These are phyloP conservation scores for Penicillium chermesinum DNA, from an alignment of 495 filamentous ascomycete species.

Conservation along the genomic window DNA sequence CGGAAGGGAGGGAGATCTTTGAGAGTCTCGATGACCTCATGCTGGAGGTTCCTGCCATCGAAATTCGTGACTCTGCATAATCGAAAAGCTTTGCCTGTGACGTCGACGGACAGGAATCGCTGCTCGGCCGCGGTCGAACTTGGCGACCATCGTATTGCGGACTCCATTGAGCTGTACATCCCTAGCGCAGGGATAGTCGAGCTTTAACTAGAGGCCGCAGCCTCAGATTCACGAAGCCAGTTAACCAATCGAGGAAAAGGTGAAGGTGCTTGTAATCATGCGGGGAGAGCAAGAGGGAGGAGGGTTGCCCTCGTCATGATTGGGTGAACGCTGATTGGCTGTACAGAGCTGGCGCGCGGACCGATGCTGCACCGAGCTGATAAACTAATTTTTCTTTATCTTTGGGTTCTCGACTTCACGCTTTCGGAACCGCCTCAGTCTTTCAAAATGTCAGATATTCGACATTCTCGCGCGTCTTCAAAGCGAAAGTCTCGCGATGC, in stretches of 20 bases:
- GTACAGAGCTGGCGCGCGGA: slow-evolving; percentile 24
- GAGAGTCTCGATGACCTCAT: slow-evolving; percentile 64
- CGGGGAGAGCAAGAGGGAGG: slow-evolving; percentile 12
- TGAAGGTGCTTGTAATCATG: too few relatives aligned
- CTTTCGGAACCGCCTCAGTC: slow-evolving; percentile 7
- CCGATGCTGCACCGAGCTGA: slow-evolving; percentile 20
- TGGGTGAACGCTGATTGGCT: slow-evolving; percentile 26
- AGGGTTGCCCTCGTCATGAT: slow-evolving; percentile 21
- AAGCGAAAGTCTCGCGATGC: slow-evolving; percentile 31
- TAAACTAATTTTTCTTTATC: slow-evolving; percentile 14
- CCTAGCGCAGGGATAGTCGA: slow-evolving; percentile 1
- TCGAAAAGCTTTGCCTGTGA: slow-evolving; percentile 71
- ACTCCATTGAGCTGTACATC: slow-evolving; percentile 47
- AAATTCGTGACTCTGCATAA: slow-evolving; percentile 67
- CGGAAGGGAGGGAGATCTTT: slow-evolving; percentile 79
- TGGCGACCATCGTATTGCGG: slow-evolving; percentile 83
- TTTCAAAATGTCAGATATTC: slow-evolving; percentile 14
- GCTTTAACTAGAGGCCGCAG: slow-evolving; percentile 9
- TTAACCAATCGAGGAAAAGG: neutral
- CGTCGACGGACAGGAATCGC: slow-evolving; percentile 79
- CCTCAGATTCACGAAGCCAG: slow-evolving; percentile 7
- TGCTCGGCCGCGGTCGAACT: slow-evolving; percentile 59
- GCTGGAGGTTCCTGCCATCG: slow-evolving; percentile 54
- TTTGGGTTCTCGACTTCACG: neutral
- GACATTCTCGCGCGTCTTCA: slow-evolving; percentile 12